Evolutionary conservation across 345 rosid species (phyloP).

Genomic region (Linum usitatissimum): DNA sequence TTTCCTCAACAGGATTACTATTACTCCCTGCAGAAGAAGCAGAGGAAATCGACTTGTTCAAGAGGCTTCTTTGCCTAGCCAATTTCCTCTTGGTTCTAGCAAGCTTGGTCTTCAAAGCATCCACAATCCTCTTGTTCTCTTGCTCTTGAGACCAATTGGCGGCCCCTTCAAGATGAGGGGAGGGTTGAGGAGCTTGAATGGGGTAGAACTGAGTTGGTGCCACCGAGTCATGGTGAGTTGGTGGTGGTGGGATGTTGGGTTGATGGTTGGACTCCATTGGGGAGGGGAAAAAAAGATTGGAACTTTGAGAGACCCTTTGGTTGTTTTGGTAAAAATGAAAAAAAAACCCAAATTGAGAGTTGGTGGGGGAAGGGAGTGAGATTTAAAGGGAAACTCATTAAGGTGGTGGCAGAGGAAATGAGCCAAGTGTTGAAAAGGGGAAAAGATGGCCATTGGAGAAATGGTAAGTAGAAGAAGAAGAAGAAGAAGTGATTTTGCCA

Average conservation of each 20-base stretch:
- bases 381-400: background rate
- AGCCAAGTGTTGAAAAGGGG: background rate
- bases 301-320: too few relatives aligned
- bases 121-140: conserved; percentile 18
- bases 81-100: conserved; percentile 54
- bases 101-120: conserved; percentile 37
- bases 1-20: background rate
- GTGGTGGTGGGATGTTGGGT: too few relatives aligned
- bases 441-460: background rate
- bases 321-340: too few relatives aligned
- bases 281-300: too few relatives aligned
- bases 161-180: background rate
- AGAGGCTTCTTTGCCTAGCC: conserved; percentile 47
- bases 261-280: too few relatives aligned
- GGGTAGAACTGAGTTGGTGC: too few relatives aligned
- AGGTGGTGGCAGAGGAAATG: background rate
- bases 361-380: background rate
- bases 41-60: conserved; percentile 21
- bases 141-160: conserved; percentile 1
- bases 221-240: too few relatives aligned
- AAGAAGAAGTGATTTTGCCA: too few relatives aligned
- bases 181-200: background rate
- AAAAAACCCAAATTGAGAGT: too few relatives aligned
- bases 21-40: conserved; percentile 9
- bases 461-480: background rate